Evolutionary conservation across 164 flowering plant genomes (phyloP).

Genomic region (Nelumbo lutea): DNA sequence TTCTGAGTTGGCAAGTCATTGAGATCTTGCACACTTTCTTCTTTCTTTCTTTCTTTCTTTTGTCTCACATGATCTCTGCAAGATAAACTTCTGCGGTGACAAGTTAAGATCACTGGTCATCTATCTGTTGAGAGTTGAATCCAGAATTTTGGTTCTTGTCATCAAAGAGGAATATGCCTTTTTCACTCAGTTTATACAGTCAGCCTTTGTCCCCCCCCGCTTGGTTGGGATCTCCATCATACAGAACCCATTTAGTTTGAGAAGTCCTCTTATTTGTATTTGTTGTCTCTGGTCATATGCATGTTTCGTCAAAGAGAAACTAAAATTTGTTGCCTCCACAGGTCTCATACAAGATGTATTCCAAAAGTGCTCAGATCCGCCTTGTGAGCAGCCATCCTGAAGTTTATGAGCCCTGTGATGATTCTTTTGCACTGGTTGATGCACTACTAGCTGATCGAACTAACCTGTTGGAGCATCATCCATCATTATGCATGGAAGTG

Average conservation of each 20-base stretch:
- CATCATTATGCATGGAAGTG: slow-evolving; percentile 71
- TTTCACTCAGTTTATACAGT: no score
- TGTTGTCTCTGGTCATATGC: not conserved
- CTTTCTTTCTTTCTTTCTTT: no score
- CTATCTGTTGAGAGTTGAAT: no score
- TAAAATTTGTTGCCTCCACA: slow-evolving; percentile 4
- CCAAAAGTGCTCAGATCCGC: slow-evolving; percentile 64
- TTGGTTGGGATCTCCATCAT: not conserved
- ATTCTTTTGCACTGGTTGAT: slow-evolving; percentile 92
- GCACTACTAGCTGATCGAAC: slow-evolving; percentile 75
- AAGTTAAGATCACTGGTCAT: not conserved
- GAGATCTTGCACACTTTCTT: no score
- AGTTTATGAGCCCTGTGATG: slow-evolving; percentile 96
- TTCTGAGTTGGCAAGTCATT: no score
- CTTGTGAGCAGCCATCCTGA: slow-evolving; percentile 79
- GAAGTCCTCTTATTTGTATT: not conserved
- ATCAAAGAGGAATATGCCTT: no score
- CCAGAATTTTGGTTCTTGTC: no score
- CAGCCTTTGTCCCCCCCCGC: no score
- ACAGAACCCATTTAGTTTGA: not conserved
- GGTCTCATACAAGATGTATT: slow-evolving; percentile 29
- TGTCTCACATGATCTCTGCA: no score
- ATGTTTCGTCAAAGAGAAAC: not conserved
- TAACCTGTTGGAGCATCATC: slow-evolving; percentile 55
- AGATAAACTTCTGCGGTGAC: no score